A percentile compares a stretch with the other conserved stretches of the same genome.
Evolutionary conservation across 108 stramenopile genomes (phyloP).

Genomic region (Halocafeteria seosinensis): DNA sequence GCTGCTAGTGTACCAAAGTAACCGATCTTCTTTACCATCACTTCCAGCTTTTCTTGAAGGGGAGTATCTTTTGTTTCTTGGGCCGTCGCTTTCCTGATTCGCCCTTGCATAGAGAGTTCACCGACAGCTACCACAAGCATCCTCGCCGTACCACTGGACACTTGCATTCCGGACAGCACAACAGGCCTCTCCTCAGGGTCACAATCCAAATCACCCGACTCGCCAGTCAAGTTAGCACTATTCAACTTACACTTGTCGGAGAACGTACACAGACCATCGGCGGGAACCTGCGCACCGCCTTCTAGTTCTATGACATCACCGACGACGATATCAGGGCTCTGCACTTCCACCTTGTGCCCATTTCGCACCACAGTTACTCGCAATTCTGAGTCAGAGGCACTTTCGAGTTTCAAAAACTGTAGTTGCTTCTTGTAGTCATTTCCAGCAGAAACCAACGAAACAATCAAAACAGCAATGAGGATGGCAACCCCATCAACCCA

Average conservation of each 20-base stretch:
- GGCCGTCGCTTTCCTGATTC: slow-evolving; percentile 43
- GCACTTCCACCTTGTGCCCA: slow-evolving; percentile 50
- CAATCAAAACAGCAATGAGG: slow-evolving; percentile 58
- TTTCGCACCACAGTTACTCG: slow-evolving; percentile 48
- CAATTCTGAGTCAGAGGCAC: slow-evolving; percentile 50
- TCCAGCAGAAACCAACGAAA: slow-evolving; percentile 65
- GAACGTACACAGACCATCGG: slow-evolving; percentile 69
- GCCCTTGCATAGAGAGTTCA: slow-evolving; percentile 47
- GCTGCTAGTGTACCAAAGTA: slow-evolving; percentile 46
- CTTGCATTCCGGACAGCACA: slow-evolving; percentile 47
- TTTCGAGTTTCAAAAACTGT: slow-evolving; percentile 61
- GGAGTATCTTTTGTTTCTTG: slow-evolving; percentile 11
- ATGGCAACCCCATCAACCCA: slow-evolving; percentile 42
- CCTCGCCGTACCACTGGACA: slow-evolving; percentile 34
- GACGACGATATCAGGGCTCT: slow-evolving; percentile 72
- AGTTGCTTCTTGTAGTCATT: slow-evolving; percentile 87
- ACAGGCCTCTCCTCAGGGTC: slow-evolving; percentile 52
- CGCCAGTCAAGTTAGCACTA: slow-evolving; percentile 77
- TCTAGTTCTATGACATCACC: slow-evolving; percentile 83
- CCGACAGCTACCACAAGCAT: slow-evolving; percentile 58
- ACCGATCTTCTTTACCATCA: slow-evolving; percentile 64
- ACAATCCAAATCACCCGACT: slow-evolving; percentile 57
- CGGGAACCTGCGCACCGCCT: slow-evolving; percentile 58
- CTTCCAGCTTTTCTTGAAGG: slow-evolving; percentile 48
- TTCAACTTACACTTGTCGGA: slow-evolving; percentile 64